Conservation (phyloP, 768 basidiomycete species). For the Cyclocybe cylindracea region DNA sequence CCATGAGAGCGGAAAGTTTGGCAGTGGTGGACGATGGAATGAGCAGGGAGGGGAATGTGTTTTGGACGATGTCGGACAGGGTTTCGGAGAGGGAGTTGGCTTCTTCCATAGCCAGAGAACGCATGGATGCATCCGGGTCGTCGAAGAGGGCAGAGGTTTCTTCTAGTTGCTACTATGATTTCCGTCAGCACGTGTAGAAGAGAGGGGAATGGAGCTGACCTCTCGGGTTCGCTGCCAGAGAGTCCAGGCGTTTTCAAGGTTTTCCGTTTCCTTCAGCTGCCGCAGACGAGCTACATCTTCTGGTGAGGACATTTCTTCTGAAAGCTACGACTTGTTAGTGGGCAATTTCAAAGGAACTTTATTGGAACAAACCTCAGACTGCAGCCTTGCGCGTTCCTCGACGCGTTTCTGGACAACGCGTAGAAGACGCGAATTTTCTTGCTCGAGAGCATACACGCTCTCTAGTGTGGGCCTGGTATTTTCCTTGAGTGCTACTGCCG, state of each 20-base stretch:
- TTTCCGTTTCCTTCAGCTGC: constrained; percentile 68
- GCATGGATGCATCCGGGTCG: constrained; percentile 79
- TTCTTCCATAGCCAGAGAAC: constrained; percentile 72
- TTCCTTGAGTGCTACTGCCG: background rate
- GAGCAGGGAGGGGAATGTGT: constrained; percentile 69
- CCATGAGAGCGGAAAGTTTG: constrained; percentile 76
- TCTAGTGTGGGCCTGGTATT: constrained; percentile 8
- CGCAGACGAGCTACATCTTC: constrained; percentile 62
- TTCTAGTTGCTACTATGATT: constrained; percentile 56
- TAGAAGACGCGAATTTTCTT: constrained; percentile 53
- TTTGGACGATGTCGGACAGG: constrained; percentile 34
- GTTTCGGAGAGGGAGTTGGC: constrained; percentile 43
- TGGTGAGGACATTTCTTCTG: constrained; percentile 50
- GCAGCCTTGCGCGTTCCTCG: constrained; percentile 45
- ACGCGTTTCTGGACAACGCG: constrained; percentile 55
- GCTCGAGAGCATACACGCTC: constrained; percentile 26
- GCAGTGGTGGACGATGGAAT: constrained; percentile 70
- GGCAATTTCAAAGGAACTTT: background rate
- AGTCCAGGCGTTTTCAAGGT: constrained; percentile 69
- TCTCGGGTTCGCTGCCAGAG: constrained; percentile 55
- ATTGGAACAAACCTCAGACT: constrained; percentile 40
- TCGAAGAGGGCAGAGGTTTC: constrained; percentile 62
- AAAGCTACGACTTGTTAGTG: constrained; percentile 38
- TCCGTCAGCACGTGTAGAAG: constrained; percentile 8
- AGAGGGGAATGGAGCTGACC: constrained; percentile 40